Evolutionary conservation across 2,329 filamentous ascomycete genomes (phyloP).

Genomic region (Rugonectria rugulosa): DNA sequence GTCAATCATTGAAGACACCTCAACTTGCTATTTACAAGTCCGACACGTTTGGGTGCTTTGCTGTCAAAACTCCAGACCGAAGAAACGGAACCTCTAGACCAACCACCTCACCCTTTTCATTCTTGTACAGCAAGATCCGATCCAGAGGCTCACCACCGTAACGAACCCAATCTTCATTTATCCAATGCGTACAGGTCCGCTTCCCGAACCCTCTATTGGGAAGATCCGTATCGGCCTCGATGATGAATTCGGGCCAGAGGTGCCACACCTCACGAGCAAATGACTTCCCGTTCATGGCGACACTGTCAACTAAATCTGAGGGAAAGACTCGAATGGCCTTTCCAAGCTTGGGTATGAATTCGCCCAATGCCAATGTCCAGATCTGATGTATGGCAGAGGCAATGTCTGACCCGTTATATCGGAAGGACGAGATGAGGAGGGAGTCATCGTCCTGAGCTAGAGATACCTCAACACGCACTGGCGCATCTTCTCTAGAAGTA

Average conservation of each 20-base stretch:
- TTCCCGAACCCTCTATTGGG: conserved; percentile 32
- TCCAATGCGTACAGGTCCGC: conserved; percentile 43
- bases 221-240: conserved; percentile 35
- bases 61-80: conserved; percentile 36
- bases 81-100: conserved; percentile 46
- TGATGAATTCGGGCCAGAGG: conserved; percentile 37
- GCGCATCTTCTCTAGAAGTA: background rate
- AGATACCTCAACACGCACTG: conserved; percentile 18
- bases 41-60: too few species aligned
- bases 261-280: conserved; percentile 37
- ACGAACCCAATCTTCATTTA: conserved; percentile 45
- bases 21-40: too few species aligned
- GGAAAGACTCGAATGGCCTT: conserved; percentile 39
- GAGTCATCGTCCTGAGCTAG: conserved; percentile 38
- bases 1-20: too few species aligned
- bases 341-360: conserved; percentile 28
- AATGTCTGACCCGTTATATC: conserved; percentile 33
- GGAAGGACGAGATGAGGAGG: conserved; percentile 31
- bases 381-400: conserved; percentile 28
- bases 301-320: conserved; percentile 21
- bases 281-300: conserved; percentile 18
- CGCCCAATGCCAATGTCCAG: conserved; percentile 35
- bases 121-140: conserved; percentile 41
- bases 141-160: conserved; percentile 46
- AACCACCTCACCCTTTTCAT: conserved; percentile 33